Evolutionary conservation across 768 basidiomycete species (phyloP), one percentile per base, ranked within the genome.

Genomic region (Suillus occidentalis): DNA sequence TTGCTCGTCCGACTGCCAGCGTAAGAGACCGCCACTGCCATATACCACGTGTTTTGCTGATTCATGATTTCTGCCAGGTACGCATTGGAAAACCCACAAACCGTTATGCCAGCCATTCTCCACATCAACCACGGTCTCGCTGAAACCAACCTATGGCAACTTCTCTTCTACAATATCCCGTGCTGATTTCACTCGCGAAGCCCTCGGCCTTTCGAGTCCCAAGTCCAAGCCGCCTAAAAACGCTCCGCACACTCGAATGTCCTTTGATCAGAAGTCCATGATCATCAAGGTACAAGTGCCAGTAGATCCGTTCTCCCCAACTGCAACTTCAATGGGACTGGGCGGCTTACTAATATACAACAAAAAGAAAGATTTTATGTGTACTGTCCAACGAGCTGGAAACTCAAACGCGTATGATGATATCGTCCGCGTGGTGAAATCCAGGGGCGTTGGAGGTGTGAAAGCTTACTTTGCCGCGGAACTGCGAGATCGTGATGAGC

Each of bases 381-480:
- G 86, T 67, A 67, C 71, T 3, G 73, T 86, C 25, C 31, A 70
- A 18, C 72, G 78, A 16, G 56, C 42, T 4, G 80, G 78, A 63
- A 73, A 70, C 39, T 73, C 69, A 20, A 65, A 57, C 0, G 81
- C 70, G 1, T 88, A 85, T 65, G 80, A 84, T 61, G 66, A 73
- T 1, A 49, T 88, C 14, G 67, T 70, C 12, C 67, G 76, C n/a
- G 72, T 77, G 7, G 75, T 89, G 28, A 75, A 71, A 59, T 69
- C 68, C n/a, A 78, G 80, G 49, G 83, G 83, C 6, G 77, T 83
- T 7, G 70, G 73, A 4, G 80, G 81, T 0, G 68, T 69, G 50
- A 87, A 86, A 70, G 87, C 81, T 0, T 87, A 87, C 69, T 86
- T 87, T 60, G 76, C 80, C 13, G 85, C 85, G 0, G 83, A 85